Evolutionary conservation across 2,329 filamentous ascomycete genomes (phyloP).

Genomic region (Fusarium sp.): DNA sequence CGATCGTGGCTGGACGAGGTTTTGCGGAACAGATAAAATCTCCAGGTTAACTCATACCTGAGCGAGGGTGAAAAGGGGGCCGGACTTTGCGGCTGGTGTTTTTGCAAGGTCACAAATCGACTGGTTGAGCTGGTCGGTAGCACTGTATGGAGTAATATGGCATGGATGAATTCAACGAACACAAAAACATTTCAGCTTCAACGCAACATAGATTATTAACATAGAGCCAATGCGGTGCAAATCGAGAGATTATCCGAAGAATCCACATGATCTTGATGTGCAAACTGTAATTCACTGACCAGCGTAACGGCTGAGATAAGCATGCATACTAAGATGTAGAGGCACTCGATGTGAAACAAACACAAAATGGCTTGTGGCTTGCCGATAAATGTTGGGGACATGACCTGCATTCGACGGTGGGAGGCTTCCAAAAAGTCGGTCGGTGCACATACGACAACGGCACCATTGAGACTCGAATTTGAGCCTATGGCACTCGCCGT

Average conservation of each 20-base stretch:
- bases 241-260: conserved; percentile 13
- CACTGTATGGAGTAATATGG: conserved; percentile 44
- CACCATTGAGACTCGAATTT: conserved; percentile 9
- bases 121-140: conserved; percentile 37
- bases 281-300: not conserved
- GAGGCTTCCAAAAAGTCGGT: conserved; percentile 11
- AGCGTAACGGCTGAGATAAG: conserved; percentile 21
- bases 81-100: conserved; percentile 42
- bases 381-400: conserved; percentile 42
- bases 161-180: conserved; percentile 41
- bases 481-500: conserved; percentile 8
- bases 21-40: conserved; percentile 24
- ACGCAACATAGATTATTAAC: conserved; percentile 40
- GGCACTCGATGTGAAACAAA: conserved; percentile 37
- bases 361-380: conserved; percentile 14
- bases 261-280: conserved; percentile 11
- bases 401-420: conserved; percentile 20
- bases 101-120: conserved; percentile 24
- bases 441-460: conserved; percentile 18
- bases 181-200: conserved; percentile 37
- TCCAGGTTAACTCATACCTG: conserved; percentile 24
- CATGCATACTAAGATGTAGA: conserved; percentile 28
- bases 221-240: conserved; percentile 34
- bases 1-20: conserved; percentile 26
- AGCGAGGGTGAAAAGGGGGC: conserved; percentile 38